Evolutionary conservation across 192 early-diverging fungal species (phyloP), one percentile per base, ranked within the genome.

Genomic region (Jimgerdemannia lactiflua): DNA sequence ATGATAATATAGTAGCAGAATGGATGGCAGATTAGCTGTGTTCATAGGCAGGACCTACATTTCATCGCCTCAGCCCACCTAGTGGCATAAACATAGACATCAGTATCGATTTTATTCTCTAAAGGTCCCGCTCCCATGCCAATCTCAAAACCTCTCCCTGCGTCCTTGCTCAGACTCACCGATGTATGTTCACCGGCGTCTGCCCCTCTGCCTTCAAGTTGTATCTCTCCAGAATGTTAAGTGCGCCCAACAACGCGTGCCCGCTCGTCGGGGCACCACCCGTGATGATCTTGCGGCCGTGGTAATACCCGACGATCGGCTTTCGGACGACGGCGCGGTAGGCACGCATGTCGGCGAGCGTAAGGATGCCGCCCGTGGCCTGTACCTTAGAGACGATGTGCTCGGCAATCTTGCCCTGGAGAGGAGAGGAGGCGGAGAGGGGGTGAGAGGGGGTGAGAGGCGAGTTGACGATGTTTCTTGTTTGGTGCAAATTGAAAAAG

Each of bases 171-270:
- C 49, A 59, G 14, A 78, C 81, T 59, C 49, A 59, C 70, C 94
- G 90, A 79, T 99, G 96, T 17, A 91, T 82, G 71, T 91, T 95
- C 18, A 93, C 42, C 8, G 87, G 84, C 3, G 88, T 87, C 18
- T 84, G 79, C 3, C 90, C 91, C 14, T 59, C 49, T 14, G 49
- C 49, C 49, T 59, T 81, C 14, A 96, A 84, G 64, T 92, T 86
- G 79, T 88, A 97, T 65, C 93, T 88, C 80, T 99, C 97, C 69
- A 96, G 77, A 41, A 95, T 88, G 70, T 97, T 97, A 63, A 99
- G 86, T 74, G 96, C 85, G 76, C 91, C 90, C 44, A 97, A 80
- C 43, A 97, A 78, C 17, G 96, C 85, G 4, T 94, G 91, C 1
- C 97, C 97, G 74, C 93, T 93, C 11, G 94, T 92, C 4, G 97